Evolutionary conservation across 108 stramenopile genomes (phyloP), one percentile per base, ranked within the genome.

Genomic region (Conticribra weissflogii): DNA sequence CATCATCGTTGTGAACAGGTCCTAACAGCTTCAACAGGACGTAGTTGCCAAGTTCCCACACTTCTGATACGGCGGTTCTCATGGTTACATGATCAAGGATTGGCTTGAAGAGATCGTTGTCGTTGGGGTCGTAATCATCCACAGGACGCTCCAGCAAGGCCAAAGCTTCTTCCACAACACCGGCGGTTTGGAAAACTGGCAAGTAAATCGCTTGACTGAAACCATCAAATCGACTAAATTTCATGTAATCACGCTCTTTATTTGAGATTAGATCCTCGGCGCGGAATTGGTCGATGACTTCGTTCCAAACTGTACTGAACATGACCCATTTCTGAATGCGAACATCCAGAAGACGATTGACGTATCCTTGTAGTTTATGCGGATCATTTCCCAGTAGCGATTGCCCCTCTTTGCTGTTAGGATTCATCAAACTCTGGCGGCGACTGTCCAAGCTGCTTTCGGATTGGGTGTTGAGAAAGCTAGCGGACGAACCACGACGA

Each of bases 281-380:
- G 50, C 90, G 74, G 63, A 98, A 90, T 48, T 92, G 86, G 65
- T 93, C 95, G 63, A 96, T 93, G 63, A 98, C 90, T 67, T 97
- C 97, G 68, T 99, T 99, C 98, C 98, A 99, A 2, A 95, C 96
- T 30, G 95, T 89, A 58, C 95, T 95, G 72, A 99, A 98, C 85
- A 96, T 92, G 2, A 93, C 95, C 98, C 98, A 99, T 78, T 97
- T 96, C 66, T 96, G 96, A 64, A 96, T 97, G 29, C 97, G 82
- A 27, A 97, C 92, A 75, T 97, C 96, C 44, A 97, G 78, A 54
- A 96, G 83, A 21, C 92, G 81, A 52, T 92, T 96, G n/a, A 93
- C 90, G 69, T 90, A 90, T 34, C 88, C 90, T 59, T 90, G 93
- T 19, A 94, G 73, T 76, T 85, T 81, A 57, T 90, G 92, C 9